phyloP scores from a whole-genome alignment of 352 stramenopile genomes.

The Pythium brassicae region DNA sequence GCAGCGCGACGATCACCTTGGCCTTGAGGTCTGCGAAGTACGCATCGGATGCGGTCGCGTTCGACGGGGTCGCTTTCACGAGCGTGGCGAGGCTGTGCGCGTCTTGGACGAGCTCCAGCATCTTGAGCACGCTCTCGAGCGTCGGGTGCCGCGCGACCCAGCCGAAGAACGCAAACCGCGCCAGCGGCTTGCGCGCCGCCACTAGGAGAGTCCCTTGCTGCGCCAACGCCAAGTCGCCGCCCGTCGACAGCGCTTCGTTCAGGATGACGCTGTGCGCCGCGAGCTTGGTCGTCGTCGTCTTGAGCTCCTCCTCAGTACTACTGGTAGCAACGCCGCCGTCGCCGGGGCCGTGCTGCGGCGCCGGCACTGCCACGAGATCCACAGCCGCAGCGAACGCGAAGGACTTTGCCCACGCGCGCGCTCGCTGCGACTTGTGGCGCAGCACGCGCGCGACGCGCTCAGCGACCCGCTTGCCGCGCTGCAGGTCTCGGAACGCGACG shows the following conservation, averaged over 20 bases:
- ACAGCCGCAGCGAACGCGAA: neutral
- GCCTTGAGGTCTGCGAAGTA: slow-evolving; percentile 1
- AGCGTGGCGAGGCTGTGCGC: slow-evolving; percentile 10
- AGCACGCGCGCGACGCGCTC: slow-evolving; percentile 8
- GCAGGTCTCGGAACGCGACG: slow-evolving; percentile 15
- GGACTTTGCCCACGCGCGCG: slow-evolving; percentile 8
- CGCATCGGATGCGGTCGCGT: neutral
- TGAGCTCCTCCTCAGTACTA: neutral
- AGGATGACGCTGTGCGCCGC: slow-evolving; percentile 9
- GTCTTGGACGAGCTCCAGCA: slow-evolving; percentile 10
- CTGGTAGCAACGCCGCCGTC: too few relatives aligned
- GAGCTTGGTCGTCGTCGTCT: slow-evolving; percentile 3
- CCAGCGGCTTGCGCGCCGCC: slow-evolving; percentile 5
- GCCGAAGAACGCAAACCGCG: slow-evolving; percentile 13
- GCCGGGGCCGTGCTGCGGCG: too few relatives aligned
- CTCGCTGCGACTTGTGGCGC: slow-evolving; percentile 11
- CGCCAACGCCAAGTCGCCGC: slow-evolving; percentile 4
- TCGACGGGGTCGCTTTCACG: neutral
- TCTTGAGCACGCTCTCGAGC: neutral
- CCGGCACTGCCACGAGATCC: slow-evolving; percentile 1
- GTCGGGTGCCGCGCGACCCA: slow-evolving; percentile 10
- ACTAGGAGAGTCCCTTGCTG: slow-evolving; percentile 8
- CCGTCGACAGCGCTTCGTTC: slow-evolving; percentile 10
- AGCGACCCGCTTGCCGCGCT: slow-evolving; percentile 14
- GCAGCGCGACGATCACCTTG: slow-evolving; percentile 10